These are phyloP conservation scores for Coprinopsis cinerea DNA, from an alignment of 768 basidiomycete genomes.

Conservation along the genomic window DNA sequence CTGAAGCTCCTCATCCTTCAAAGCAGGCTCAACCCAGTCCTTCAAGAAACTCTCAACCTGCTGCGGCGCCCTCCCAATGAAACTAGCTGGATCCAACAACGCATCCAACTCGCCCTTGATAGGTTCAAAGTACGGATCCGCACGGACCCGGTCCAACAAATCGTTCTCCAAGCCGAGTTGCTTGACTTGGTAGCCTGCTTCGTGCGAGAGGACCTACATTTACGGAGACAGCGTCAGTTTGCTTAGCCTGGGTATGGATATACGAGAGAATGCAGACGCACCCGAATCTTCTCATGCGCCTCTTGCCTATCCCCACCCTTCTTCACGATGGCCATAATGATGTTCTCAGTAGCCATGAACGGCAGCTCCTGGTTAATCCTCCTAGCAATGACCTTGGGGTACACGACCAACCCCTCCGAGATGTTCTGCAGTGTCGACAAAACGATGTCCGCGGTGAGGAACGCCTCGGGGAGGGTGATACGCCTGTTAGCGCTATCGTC, in stretches of 20 bases:
- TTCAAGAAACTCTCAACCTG: slow-evolving; percentile 87
- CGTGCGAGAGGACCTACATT: slow-evolving; percentile 79
- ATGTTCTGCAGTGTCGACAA: slow-evolving; percentile 95
- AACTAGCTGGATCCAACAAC: slow-evolving; percentile 80
- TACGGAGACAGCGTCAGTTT: neutral
- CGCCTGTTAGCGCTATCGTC: slow-evolving; percentile 98
- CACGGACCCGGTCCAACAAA: slow-evolving; percentile 79
- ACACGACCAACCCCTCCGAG: slow-evolving; percentile 98
- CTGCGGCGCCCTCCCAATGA: slow-evolving; percentile 91
- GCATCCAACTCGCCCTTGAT: slow-evolving; percentile 75
- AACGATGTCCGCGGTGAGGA: slow-evolving; percentile 94
- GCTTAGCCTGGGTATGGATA: neutral
- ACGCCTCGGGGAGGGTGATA: slow-evolving; percentile 94
- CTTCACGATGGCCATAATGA: slow-evolving; percentile 99
- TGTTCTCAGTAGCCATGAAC: slow-evolving; percentile 99
- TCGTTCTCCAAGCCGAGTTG: slow-evolving; percentile 93
- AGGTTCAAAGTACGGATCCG: slow-evolving; percentile 82
- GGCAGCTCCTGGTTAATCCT: slow-evolving; percentile 93
- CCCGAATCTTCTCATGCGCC: slow-evolving; percentile 93
- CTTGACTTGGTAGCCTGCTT: slow-evolving; percentile 93
- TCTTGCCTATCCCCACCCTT: slow-evolving; percentile 93
- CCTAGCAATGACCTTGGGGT: slow-evolving; percentile 90
- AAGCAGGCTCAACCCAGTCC: slow-evolving; percentile 84
- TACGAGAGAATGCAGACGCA: slow-evolving; percentile 25
- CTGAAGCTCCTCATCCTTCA: slow-evolving; percentile 52